phyloP scores from a whole-genome alignment of 2,329 filamentous ascomycete genomes.

The Fusarium sp. region DNA sequence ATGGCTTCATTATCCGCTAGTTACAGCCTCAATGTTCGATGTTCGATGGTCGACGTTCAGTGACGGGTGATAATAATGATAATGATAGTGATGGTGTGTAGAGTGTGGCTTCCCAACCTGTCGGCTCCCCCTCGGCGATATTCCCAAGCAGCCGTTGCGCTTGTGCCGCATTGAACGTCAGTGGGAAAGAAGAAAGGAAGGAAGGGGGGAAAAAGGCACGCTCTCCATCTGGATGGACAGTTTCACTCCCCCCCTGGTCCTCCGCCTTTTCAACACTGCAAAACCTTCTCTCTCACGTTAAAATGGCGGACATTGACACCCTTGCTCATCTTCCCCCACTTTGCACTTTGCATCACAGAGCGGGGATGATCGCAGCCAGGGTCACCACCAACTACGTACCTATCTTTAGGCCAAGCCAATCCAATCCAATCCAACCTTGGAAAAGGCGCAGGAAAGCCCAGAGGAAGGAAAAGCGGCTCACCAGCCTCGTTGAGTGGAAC shows the following conservation, averaged over 20 bases:
- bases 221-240: constrained; percentile 8
- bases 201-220: not conserved
- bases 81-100: not conserved
- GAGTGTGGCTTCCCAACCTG: constrained; percentile 28
- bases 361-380: constrained; percentile 34
- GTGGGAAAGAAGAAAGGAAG: not conserved
- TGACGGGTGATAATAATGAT: not conserved
- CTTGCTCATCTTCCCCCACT: constrained; percentile 15
- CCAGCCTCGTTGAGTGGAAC: constrained; percentile 23
- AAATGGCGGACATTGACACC: constrained; percentile 46
- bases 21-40: constrained; percentile 28
- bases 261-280: constrained; percentile 49
- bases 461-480: too few relatives aligned
- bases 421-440: not conserved
- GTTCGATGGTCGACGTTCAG: not conserved
- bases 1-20: constrained; percentile 21
- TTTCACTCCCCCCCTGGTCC: constrained; percentile 26
- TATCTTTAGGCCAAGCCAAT: constrained; percentile 2
- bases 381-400: not conserved
- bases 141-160: constrained; percentile 32
- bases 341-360: constrained; percentile 26
- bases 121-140: constrained; percentile 44
- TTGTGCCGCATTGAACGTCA: constrained; percentile 17
- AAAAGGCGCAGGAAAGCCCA: not conserved
- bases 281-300: constrained; percentile 42